Percentiles rank a stretch among this genome's conserved stretches.
Evolutionary conservation across 306 rosid species (phyloP).

Genomic region (Prinsepia uniflora): DNA sequence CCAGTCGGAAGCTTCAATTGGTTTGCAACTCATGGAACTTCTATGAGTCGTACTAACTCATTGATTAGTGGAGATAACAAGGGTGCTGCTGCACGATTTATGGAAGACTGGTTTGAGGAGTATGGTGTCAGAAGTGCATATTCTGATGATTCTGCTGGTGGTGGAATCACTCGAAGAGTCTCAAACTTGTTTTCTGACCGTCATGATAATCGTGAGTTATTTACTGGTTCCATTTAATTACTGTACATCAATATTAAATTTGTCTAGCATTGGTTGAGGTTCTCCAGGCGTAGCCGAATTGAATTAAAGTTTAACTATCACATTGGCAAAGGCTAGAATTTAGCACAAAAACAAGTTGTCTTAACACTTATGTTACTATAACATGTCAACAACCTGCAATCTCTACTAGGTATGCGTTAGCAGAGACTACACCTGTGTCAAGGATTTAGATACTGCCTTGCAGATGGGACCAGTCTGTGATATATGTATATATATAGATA

Average conservation of each 20-base stretch:
- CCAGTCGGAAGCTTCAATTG: slow-evolving; percentile 87
- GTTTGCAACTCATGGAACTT: slow-evolving; percentile 98
- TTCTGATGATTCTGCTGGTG: slow-evolving; percentile 15
- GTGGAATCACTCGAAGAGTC: slow-evolving; percentile 40
- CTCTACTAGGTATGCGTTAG: background rate
- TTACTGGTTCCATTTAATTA: background rate
- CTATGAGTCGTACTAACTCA: slow-evolving; percentile 84
- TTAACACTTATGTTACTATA: slow-evolving; percentile 3
- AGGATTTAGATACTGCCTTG: background rate
- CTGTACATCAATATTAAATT: background rate
- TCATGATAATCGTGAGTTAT: slow-evolving; percentile 35
- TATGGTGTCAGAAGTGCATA: slow-evolving; percentile 7
- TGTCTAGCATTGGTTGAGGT: background rate
- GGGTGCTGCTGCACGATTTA: slow-evolving; percentile 90
- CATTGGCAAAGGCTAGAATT: background rate
- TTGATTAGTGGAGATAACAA: slow-evolving; percentile 92
- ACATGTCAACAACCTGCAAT: background rate
- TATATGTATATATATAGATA: too few species aligned
- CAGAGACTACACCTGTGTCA: background rate
- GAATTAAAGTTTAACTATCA: background rate
- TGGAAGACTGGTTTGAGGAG: slow-evolving; percentile 94
- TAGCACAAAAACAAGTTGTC: background rate
- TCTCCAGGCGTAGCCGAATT: background rate
- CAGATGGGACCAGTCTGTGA: background rate
- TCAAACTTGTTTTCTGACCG: slow-evolving; percentile 28